Conservation (phyloP, 2,329 filamentous ascomycete genomes). For the Didymella keratinophila region DNA sequence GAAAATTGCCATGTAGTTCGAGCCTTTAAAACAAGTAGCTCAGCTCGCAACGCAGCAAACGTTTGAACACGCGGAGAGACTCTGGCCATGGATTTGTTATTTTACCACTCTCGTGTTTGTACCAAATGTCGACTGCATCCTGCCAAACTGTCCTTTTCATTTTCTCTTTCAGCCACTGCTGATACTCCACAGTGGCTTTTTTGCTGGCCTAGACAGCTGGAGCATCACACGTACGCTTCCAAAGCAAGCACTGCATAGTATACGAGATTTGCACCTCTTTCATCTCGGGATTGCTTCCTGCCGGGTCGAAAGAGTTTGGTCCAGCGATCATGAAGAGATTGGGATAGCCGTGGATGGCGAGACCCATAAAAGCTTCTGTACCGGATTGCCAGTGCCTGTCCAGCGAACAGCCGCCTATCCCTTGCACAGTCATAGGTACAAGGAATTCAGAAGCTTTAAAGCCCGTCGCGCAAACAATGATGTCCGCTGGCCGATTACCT, state of each 20-base stretch:
- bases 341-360: conserved; percentile 1
- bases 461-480: conserved; percentile 4
- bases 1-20: background rate
- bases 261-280: conserved; percentile 5
- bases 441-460: conserved; percentile 3
- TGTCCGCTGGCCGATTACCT: background rate
- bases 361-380: conserved; percentile 4
- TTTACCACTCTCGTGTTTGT: conserved; percentile 2
- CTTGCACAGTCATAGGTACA: background rate
- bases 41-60: background rate
- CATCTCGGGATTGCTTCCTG: conserved; percentile 8
- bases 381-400: conserved; percentile 1
- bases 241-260: conserved; percentile 1
- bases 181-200: background rate
- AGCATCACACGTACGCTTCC: background rate
- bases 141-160: background rate
- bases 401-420: background rate
- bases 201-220: background rate
- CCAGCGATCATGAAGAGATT: conserved; percentile 7
- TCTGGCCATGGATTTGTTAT: background rate
- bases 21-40: background rate
- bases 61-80: background rate
- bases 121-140: background rate
- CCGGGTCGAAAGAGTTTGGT: conserved; percentile 7
- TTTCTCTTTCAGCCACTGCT: conserved; percentile 1